These are phyloP conservation scores for Trebouxia sp. DNA, from an alignment of 139 green algal species.

Conservation along the genomic window DNA sequence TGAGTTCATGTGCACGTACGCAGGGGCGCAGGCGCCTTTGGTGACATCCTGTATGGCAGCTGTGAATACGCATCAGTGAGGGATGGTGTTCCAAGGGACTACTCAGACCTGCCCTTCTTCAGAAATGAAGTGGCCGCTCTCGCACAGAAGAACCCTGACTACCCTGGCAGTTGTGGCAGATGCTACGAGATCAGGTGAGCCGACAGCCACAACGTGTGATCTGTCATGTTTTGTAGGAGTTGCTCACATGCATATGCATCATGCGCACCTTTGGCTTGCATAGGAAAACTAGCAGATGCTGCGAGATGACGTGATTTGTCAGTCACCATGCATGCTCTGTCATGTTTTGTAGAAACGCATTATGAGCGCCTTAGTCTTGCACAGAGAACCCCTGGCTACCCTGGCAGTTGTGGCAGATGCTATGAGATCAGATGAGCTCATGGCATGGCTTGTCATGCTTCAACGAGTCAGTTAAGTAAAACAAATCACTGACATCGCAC, in stretches of 20 bases:
- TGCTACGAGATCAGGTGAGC: constrained; percentile 43
- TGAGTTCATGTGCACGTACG: background rate
- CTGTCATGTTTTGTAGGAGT: no score
- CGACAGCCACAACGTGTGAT: no score
- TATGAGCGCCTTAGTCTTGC: no score
- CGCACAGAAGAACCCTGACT: constrained; percentile 44
- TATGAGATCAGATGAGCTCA: constrained; percentile 37
- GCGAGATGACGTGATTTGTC: no score
- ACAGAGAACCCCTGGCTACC: constrained; percentile 44
- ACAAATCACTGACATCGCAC: no score
- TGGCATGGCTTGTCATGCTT: no score
- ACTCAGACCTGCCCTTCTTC: constrained; percentile 28
- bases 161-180: constrained; percentile 46
- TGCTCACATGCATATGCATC: no score
- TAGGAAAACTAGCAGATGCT: no score
- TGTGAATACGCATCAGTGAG: constrained; percentile 21
- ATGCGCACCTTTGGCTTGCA: no score
- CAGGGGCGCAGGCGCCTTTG: constrained; percentile 23
- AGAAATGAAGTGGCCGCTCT: constrained; percentile 25
- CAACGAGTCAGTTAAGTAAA: no score
- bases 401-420: constrained; percentile 49
- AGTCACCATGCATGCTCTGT: no score
- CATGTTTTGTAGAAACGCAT: no score
- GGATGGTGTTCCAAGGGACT: constrained; percentile 6
- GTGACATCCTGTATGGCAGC: constrained; percentile 32